Base-by-base conservation (phyloP, 441 rosid genomes). In the Oxalis stricta region DNA sequence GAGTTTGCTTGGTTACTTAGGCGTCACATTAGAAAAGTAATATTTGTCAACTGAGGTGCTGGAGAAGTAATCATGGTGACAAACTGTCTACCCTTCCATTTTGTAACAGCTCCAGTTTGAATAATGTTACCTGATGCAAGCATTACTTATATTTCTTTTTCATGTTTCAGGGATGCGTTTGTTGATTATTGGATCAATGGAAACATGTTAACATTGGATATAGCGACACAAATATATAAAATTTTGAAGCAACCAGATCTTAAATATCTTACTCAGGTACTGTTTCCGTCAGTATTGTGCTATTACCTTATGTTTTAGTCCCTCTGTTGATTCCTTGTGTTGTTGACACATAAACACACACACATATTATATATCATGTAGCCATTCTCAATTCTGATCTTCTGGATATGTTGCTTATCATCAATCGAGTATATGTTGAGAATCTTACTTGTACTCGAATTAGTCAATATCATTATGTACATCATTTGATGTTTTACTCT, bases 131-230 rank as follows among this genome's bases (percentile, higher is more conserved):
- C 44, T 15, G 34, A 46, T 30, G 26, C 26, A 37, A 46, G 42
- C n/a, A 43, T 16, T 12, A 5, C 17, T 59, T 44, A 24, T 11
- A 5, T 17, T 52, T 60, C 26, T 46, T 39, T 17, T 40, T 22
- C 34, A 45, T 51, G 18, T 32, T 55, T 56, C 54, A 92, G 99
- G 72, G 91, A 83, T 51, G 86, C 92, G 23, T 84, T 92, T 70
- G 58, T 82, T 68, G 75, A 76, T 69, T 92, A 74, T 58, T 92
- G 95, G 99, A 37, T 87, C 61, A 70, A 76, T 47, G 79, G 83
- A 6, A 77, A 70, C 64, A 69, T 92, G 78, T 66, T 92, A 72
- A 77, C 84, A 9, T 49, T 71, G 89, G 95, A 82, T 72, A 59
- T 68, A 52, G 84, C 91, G 0, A 80, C 89, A 50, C 93, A 84